Evolutionary conservation across 805 yeast species (phyloP), one percentile per base, ranked within the genome.

Genomic region (Saccharomycopsis oosterbeekiorum): DNA sequence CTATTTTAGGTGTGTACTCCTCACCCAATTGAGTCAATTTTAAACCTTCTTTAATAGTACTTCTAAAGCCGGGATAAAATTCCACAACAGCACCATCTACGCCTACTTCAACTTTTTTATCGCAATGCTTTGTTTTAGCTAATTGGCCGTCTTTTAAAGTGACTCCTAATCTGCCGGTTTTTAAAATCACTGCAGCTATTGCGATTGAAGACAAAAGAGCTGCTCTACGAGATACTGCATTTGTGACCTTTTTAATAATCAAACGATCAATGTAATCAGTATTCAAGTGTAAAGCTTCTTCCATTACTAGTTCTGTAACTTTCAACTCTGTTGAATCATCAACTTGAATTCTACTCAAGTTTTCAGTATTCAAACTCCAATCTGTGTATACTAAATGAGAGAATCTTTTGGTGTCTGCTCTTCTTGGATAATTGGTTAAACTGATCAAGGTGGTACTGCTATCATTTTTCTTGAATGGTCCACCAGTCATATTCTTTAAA

Each of bases 51-150:
- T 93, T 82, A 65, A 93, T 76, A 80, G 83, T 82, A 12, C 85
- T 81, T 75, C 86, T 84, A 75, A 88, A 93, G 29, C 93, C 92
- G 17, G 99, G 99, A 73, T 92, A 94, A 70, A 83, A 88, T 74
- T 93, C 97, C 57, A 93, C 86, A 60, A 93, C 94, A 2, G 97
- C 86, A 42, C 99, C 99, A 73, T 93, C 98, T 63, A 92, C 92
- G 62, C 97, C 98, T 66, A 94, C 83, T 72, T 93, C 98, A 58
- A 93, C 90, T 2, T 4, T 37, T 69, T 85, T 89, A 64, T 81
- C 83, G 68, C 86, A 88, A 67, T 76, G 78, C 58, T 70, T 70
- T 51, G 77, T 78, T 61, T 73, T 74, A 15, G 53, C 60, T 55
- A 76, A 76, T 26, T 59, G 34, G 60, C 80, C 83, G n/a, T 51